Evolutionary conservation across 164 flowering plant genomes (phyloP).

Genomic region (Amborella trichopoda): DNA sequence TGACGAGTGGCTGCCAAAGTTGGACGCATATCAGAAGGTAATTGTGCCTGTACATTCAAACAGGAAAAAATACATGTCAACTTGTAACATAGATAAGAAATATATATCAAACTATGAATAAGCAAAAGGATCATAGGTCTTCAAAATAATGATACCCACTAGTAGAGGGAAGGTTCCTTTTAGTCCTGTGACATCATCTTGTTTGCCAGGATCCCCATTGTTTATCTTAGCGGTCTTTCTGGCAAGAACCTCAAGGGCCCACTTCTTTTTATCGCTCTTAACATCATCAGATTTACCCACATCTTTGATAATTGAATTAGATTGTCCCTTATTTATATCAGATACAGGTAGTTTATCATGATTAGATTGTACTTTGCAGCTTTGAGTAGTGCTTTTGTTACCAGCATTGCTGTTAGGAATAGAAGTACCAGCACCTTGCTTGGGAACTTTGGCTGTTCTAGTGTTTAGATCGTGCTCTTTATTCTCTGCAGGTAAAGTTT

Average conservation of each 20-base stretch:
- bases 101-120: background rate
- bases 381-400: too few relatives aligned
- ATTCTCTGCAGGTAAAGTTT: too few relatives aligned
- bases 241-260: constrained; percentile 93
- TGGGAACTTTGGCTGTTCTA: background rate
- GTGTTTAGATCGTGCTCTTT: background rate
- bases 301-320: constrained; percentile 23
- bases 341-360: too few relatives aligned
- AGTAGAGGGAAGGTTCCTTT: constrained; percentile 70
- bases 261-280: constrained; percentile 69
- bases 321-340: too few relatives aligned
- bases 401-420: too few relatives aligned
- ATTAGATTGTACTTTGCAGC: too few relatives aligned
- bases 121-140: background rate
- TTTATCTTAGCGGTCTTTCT: constrained; percentile 44
- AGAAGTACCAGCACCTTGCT: background rate
- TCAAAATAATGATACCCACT: constrained; percentile 27
- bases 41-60: constrained; percentile 52
- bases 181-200: constrained; percentile 31
- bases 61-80: background rate
- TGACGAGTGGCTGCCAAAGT: constrained; percentile 42
- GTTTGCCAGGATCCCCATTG: constrained; percentile 22
- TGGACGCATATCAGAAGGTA: constrained; percentile 86
- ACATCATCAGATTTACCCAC: constrained; percentile 27
- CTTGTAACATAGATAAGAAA: background rate